These are phyloP conservation scores for Colletotrichum noveboracense DNA, from an alignment of 2,329 filamentous ascomycete genomes.

Conservation along the genomic window DNA sequence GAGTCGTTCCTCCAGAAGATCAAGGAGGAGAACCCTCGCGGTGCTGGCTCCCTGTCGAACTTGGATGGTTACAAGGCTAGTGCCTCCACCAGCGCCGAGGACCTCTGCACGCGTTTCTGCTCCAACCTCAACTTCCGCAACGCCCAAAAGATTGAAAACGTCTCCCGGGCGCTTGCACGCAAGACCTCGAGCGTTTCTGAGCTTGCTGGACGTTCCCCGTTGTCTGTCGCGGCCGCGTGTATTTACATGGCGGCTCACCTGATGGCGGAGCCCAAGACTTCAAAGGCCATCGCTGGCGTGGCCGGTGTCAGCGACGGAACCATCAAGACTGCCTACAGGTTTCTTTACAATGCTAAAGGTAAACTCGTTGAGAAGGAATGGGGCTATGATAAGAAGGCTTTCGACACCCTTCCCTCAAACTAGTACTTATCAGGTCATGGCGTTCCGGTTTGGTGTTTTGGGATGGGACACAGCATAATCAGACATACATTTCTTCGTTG, in stretches of 20 bases:
- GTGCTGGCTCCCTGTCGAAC: constrained; percentile 57
- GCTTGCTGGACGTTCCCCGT: constrained; percentile 88
- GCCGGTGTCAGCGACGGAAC: constrained; percentile 96
- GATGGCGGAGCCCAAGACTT: constrained; percentile 77
- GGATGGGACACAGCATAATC: background rate
- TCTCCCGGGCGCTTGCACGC: constrained; percentile 79
- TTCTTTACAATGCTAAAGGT: constrained; percentile 77
- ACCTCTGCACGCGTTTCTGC: constrained; percentile 90
- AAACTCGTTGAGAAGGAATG: constrained; percentile 78
- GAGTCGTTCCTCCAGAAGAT: constrained; percentile 85
- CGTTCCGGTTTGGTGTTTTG: background rate
- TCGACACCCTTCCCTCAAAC: constrained; percentile 68
- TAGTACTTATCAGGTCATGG: background rate
- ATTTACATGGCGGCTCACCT: constrained; percentile 96
- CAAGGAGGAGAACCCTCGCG: constrained; percentile 64
- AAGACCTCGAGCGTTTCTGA: constrained; percentile 79
- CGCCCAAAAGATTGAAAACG: constrained; percentile 76
- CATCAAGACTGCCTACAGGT: constrained; percentile 94
- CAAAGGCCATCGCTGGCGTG: constrained; percentile 85
- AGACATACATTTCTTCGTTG: background rate
- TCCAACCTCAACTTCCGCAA: constrained; percentile 78
- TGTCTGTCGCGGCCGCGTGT: constrained; percentile 92
- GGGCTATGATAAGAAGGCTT: constrained; percentile 73
- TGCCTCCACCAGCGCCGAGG: constrained; percentile 78
- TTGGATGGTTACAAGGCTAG: constrained; percentile 76